Evolutionary conservation across 768 basidiomycete genomes (phyloP), one percentile per base, ranked within the genome.

Genomic region (Termitomyces sp.): DNA sequence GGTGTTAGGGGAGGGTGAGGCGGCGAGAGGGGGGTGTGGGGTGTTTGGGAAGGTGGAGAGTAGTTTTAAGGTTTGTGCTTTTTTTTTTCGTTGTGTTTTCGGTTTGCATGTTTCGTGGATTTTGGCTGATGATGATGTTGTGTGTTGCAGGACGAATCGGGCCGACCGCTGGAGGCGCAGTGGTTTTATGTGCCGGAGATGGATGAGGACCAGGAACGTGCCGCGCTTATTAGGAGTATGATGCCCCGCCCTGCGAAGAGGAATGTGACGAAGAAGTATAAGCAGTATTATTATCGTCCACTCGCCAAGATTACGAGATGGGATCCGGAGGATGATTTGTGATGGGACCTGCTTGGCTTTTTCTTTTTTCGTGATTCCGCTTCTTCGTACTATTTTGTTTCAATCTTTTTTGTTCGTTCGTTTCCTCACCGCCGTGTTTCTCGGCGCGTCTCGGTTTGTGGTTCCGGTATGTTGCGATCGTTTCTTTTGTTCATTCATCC

Each of bases 231-330:
- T 59, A 72, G 77, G 67, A 86, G 84, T 62, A 85, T 90, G 79
- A 89, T 90, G 88, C 88, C 88, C 1, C 83, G 88, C 14, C 82
- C 86, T 25, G 88, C 79, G 58, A 92, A 91, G 74, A 76, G 91
- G 57, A 86, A 75, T 51, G 88, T 85, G 73, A 92, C 89, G 71
- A 91, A 88, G 81, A 88, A 91, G 74, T 89, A 87, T 63, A 92
- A 92, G 72, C 88, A 91, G 71, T 93, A 93, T 74, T 93, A 92
- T 73, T 92, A 86, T 75, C 79, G 81, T 34, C 91, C 91, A 9
- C 73, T 92, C 62, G 86, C 76, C 36, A 91, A 88, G 74, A 85
- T 88, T 29, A 83, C 84, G 48, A 76, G 84, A 66, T 91, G 89
- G 89, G 88, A 91, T 71, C 77, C 82, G 1, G 89, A 91, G 69